Conservation (phyloP, 2,329 filamentous ascomycete species). For the Ceratocystis eucalypticola region DNA sequence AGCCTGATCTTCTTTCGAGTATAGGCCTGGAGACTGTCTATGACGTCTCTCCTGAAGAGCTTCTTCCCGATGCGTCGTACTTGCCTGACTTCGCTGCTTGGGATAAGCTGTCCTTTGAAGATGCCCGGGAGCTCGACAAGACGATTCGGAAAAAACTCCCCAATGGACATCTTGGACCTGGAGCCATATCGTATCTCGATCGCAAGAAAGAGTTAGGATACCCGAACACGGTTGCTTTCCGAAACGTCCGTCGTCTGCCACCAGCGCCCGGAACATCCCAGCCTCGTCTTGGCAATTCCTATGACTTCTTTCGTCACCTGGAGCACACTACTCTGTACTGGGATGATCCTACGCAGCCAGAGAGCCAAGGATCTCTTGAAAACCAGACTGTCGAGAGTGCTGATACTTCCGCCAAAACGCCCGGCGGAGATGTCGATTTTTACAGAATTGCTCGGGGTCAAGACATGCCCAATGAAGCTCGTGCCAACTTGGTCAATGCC, state of each 20-base stretch:
- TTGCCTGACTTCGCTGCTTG: slow-evolving; percentile 42
- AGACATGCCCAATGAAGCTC: slow-evolving; percentile 45
- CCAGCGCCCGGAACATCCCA: slow-evolving; percentile 39
- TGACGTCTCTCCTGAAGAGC: slow-evolving; percentile 34
- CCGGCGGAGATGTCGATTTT: slow-evolving; percentile 20
- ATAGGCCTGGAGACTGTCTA: slow-evolving; percentile 43
- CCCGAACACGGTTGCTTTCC: slow-evolving; percentile 45
- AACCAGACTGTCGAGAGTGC: not conserved
- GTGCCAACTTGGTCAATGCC: slow-evolving; percentile 42
- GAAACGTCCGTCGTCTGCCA: slow-evolving; percentile 45
- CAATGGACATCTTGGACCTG: slow-evolving; percentile 43
- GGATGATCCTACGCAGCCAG: slow-evolving; percentile 41
- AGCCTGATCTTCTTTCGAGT: slow-evolving; percentile 39
- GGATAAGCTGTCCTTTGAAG: slow-evolving; percentile 36
- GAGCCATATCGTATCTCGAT: slow-evolving; percentile 44
- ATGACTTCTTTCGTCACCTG: slow-evolving; percentile 52
- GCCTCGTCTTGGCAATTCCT: slow-evolving; percentile 47
- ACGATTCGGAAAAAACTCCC: slow-evolving; percentile 36
- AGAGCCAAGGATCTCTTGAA: slow-evolving; percentile 6
- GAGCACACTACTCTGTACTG: slow-evolving; percentile 46
- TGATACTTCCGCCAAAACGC: slow-evolving; percentile 6
- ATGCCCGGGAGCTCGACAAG: slow-evolving; percentile 36
- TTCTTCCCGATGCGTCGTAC: slow-evolving; percentile 41
- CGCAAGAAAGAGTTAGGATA: slow-evolving; percentile 43
- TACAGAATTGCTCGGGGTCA: slow-evolving; percentile 38